These are phyloP conservation scores for Arthroderma sp. DNA, from an alignment of 2,329 filamentous ascomycete genomes.

Conservation along the genomic window DNA sequence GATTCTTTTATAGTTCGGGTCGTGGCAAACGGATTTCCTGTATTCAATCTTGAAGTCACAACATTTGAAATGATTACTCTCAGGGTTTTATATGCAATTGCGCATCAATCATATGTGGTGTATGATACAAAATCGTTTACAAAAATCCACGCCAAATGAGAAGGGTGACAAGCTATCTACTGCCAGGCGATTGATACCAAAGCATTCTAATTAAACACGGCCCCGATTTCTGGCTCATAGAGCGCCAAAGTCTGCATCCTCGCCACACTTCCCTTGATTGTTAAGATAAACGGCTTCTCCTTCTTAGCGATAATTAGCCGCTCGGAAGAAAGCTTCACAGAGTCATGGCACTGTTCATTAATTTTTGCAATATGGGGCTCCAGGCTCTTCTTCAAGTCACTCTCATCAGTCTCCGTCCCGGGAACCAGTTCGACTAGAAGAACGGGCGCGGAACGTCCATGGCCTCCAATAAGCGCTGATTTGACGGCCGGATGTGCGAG, in stretches of 20 bases:
- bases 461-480: background rate
- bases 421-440: background rate
- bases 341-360: slow-evolving; percentile 12
- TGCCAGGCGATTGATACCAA: too few relatives aligned
- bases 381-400: slow-evolving; percentile 5
- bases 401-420: background rate
- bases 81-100: too few relatives aligned
- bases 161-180: background rate
- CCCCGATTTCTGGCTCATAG: background rate
- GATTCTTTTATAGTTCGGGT: too few relatives aligned
- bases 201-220: background rate
- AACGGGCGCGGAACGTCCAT: background rate
- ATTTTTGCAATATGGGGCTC: slow-evolving; percentile 12
- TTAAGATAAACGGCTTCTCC: slow-evolving; percentile 12
- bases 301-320: slow-evolving; percentile 10
- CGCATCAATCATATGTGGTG: too few relatives aligned
- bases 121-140: too few relatives aligned
- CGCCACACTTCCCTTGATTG: background rate
- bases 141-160: too few relatives aligned
- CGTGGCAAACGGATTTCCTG: too few relatives aligned
- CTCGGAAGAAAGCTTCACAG: slow-evolving; percentile 10
- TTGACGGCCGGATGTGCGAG: background rate
- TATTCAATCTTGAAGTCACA: too few relatives aligned
- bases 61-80: too few relatives aligned
- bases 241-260: background rate